Evolutionary conservation across 192 early-diverging fungal species (phyloP).

Genomic region (Backusella tarrabulga): DNA sequence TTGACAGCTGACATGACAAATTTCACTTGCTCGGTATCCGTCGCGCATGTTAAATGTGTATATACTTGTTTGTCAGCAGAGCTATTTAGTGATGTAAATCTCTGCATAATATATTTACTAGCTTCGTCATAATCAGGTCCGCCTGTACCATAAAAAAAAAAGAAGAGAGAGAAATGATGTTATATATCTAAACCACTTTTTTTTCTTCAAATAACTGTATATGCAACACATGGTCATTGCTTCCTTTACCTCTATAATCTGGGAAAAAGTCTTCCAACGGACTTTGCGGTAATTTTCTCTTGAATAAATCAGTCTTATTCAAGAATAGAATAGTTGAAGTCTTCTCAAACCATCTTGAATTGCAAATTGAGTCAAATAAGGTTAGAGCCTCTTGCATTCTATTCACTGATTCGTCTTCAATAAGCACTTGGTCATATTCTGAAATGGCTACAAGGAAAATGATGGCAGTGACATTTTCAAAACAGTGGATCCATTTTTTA

Average conservation of each 20-base stretch:
- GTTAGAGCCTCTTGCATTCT: constrained; percentile 96
- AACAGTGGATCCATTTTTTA: constrained; percentile 41
- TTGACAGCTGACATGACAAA: constrained; percentile 90
- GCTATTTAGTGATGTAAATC: constrained; percentile 75
- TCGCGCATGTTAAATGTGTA: constrained; percentile 85
- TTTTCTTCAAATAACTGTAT: not conserved
- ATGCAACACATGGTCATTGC: not conserved
- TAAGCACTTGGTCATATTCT: constrained; percentile 41
- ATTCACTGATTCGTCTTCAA: constrained; percentile 71
- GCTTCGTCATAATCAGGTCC: constrained; percentile 71
- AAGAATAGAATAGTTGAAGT: constrained; percentile 96
- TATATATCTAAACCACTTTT: not conserved
- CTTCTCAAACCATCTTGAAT: constrained; percentile 92
- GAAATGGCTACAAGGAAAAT: constrained; percentile 41
- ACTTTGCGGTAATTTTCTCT: constrained; percentile 79
- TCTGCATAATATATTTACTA: constrained; percentile 73
- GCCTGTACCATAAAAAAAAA: constrained; percentile 21
- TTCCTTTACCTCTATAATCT: constrained; percentile 64
- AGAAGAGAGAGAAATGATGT: not conserved
- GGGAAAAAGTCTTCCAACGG: constrained; percentile 87
- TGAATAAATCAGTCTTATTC: constrained; percentile 97
- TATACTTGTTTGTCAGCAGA: constrained; percentile 79
- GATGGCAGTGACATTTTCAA: constrained; percentile 40
- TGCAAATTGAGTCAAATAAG: constrained; percentile 96
- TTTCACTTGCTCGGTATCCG: constrained; percentile 81